Conservation (phyloP, 306 rosid genomes). For the Urtica urens region DNA sequence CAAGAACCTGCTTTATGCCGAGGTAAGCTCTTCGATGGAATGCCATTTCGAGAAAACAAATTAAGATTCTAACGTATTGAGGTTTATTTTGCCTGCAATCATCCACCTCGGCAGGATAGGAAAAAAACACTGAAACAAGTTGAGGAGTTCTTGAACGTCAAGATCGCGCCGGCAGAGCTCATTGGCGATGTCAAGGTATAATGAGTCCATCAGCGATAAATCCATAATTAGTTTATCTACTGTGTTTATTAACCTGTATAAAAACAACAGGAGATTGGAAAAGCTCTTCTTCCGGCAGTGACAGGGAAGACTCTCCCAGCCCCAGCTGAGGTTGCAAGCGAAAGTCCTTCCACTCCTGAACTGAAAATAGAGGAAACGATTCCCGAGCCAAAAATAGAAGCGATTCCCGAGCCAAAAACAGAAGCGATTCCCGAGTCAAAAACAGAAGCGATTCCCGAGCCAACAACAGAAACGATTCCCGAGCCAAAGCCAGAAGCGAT, state of each 20-base stretch:
- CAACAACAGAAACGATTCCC: conserved; percentile 47
- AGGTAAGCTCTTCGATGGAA: conserved; percentile 28
- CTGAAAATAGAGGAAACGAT: conserved; percentile 36
- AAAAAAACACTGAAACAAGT: conserved; percentile 53
- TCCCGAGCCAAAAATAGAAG: conserved; percentile 24
- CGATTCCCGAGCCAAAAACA: conserved; percentile 28
- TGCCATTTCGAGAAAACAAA: no score
- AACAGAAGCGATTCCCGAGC: conserved; percentile 28
- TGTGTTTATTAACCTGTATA: conserved; percentile 12
- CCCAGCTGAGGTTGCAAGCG: conserved; percentile 30
- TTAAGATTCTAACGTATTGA: no score
- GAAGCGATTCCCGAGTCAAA: conserved; percentile 31
- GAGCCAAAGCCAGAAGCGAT: conserved; percentile 49
- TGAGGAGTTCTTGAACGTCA: conserved; percentile 72
- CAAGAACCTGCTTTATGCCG: conserved; percentile 80
- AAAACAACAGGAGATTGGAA: conserved; percentile 65
- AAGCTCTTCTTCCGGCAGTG: conserved; percentile 59
- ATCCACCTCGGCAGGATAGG: conserved; percentile 50
- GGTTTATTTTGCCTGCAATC: no score
- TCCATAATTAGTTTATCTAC: no score
- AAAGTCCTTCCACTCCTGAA: conserved; percentile 32
- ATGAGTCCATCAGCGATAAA: background rate
- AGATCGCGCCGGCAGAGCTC: conserved; percentile 82
- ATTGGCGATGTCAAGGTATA: conserved; percentile 70
- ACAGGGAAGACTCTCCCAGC: conserved; percentile 56